These are phyloP conservation scores for Acarospora socialis DNA, from an alignment of 2,329 filamentous ascomycete species.

Conservation along the genomic window DNA sequence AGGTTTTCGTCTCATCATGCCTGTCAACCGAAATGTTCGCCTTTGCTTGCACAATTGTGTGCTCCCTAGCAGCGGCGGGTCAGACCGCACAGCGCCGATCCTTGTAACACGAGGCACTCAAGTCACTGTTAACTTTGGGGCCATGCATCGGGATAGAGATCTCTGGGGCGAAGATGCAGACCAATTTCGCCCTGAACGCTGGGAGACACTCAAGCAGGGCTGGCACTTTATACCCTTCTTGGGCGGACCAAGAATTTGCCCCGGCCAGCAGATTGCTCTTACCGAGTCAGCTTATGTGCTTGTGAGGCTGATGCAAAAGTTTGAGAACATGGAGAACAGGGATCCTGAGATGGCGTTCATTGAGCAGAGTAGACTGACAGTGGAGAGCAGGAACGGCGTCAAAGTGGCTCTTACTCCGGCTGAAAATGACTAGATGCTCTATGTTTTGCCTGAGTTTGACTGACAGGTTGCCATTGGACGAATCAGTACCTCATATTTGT, in stretches of 20 bases:
- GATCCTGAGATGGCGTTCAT: constrained; percentile 5
- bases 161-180: constrained; percentile 24
- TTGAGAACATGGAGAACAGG: constrained; percentile 6
- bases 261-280: constrained; percentile 5
- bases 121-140: constrained; percentile 21
- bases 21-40: too few species aligned
- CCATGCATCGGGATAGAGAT: constrained; percentile 24
- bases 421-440: too few species aligned
- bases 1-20: too few species aligned
- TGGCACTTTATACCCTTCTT: constrained; percentile 5
- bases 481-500: too few species aligned
- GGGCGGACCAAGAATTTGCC: constrained; percentile 3
- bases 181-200: constrained; percentile 15
- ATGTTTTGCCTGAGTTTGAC: too few species aligned
- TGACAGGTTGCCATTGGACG: too few species aligned
- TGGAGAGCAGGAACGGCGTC: constrained; percentile 9
- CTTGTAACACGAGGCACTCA: constrained; percentile 20
- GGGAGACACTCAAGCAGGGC: constrained; percentile 5
- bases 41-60: too few species aligned
- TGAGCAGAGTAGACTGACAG: constrained; percentile 5
- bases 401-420: constrained; percentile 8
- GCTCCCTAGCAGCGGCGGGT: constrained; percentile 16
- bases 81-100: constrained; percentile 15
- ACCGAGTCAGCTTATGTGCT: constrained; percentile 7
- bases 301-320: constrained; percentile 7